Base-by-base conservation (phyloP, 345 rosid genomes). In the Dovyalis caffra region DNA sequence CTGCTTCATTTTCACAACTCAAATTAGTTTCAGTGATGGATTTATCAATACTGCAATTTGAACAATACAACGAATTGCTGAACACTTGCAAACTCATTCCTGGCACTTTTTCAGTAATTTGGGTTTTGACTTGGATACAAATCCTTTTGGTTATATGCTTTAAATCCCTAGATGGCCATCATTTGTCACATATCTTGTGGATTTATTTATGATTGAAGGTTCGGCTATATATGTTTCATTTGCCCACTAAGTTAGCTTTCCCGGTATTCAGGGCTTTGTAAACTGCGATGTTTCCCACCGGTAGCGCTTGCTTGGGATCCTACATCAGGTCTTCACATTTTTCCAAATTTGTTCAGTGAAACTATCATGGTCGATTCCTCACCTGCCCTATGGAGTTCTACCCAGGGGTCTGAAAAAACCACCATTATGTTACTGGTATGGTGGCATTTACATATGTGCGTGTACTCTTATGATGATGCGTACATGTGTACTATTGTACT, bases 241-340 rank as follows among this genome's bases (percentile, higher is more conserved):
- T 66, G 76, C 70, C 34, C 63, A 66, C 78, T 77, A 64, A 86
- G 45, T 57, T 40, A 64, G 64, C 74, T 65, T 76, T 70, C 60
- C 35, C 66, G 62, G n/a, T 64, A 75, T 66, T 66, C 89, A 95
- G 99, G 86, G 78, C 93, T 95, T 84, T 95, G 99, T 89, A 95
- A 88, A 83, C 74, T 93, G 82, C 97, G 99, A 58, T 95, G 99
- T 80, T 95, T 95, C 83, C 99, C 99, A 77, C 99, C 99, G 49
- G 90, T 89, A 43, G 99, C 92, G 63, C 91, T 95, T 85, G 99
- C 92, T 76, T 95, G 99, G 99, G 99, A 93, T 85, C 80, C 91
- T 56, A 86, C 85, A 38, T 87, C 97, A 67, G 99, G 98, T 66
- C 87, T 91, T 70, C 89, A 95, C 64, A 74, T 91, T 58, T 86